Evolutionary conservation across 495 filamentous ascomycete genomes (phyloP).

Genomic region (Tuber aestivum): DNA sequence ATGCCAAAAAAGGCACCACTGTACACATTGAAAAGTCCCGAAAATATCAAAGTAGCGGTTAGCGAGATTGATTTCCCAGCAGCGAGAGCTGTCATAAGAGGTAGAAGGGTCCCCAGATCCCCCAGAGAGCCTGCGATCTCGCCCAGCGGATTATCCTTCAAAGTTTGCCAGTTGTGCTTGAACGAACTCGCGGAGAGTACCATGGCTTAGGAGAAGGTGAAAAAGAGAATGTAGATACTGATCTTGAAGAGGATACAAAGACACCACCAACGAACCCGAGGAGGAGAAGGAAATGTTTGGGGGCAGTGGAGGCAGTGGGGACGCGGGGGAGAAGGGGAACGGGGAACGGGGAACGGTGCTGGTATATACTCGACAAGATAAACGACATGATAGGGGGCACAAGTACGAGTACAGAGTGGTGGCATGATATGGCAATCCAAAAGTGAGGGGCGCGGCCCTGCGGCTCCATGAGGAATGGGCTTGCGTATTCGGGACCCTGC

Average conservation of each 20-base stretch:
- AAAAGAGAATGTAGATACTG: not conserved
- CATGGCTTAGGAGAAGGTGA: not conserved
- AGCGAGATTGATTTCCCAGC: conserved; percentile 69
- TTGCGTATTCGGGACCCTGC: not conserved
- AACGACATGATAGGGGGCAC: not conserved
- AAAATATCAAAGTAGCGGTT: conserved; percentile 77
- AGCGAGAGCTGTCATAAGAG: conserved; percentile 77
- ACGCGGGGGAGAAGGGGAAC: not conserved
- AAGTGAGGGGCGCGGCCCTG: not conserved
- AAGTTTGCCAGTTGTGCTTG: conserved; percentile 49
- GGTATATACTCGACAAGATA: not conserved
- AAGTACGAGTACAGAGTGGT: not conserved
- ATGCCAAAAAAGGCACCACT: conserved; percentile 80
- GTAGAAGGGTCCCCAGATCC: conserved; percentile 85
- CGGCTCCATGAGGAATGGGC: not conserved
- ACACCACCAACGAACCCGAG: not conserved
- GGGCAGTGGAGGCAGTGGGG: not conserved
- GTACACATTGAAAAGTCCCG: conserved; percentile 74
- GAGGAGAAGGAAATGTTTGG: not conserved
- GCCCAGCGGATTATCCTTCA: conserved; percentile 56
- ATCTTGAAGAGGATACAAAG: not conserved
- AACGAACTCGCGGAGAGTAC: not conserved
- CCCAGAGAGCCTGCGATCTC: conserved; percentile 88
- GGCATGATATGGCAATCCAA: not conserved
- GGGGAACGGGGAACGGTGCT: not conserved